Evolutionary conservation across 176 grass and related monocot genomes (phyloP), one percentile per base, ranked within the genome.

Genomic region (Aegilops speltoides): DNA sequence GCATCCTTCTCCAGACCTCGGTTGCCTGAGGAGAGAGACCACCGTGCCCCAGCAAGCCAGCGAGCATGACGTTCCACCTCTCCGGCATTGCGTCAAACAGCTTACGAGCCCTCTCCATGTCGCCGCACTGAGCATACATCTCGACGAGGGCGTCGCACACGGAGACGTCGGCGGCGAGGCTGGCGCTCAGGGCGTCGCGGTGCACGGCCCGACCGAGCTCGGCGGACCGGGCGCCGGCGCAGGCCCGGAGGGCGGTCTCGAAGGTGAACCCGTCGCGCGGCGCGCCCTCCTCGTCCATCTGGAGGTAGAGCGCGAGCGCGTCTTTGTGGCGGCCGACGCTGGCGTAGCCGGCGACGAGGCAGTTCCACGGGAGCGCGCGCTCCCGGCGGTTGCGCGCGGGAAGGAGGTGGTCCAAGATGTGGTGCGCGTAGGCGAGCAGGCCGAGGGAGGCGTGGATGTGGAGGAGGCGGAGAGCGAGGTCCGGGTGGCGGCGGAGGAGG

Each of bases 271-370:
- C 28, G 64, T 93, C 91, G 9, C 89, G 85, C 33, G 83, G 70
- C 48, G 88, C 78, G 56, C 79, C 87, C 5, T 96, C 89, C 86
- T 96, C 91, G 71, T 93, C 91, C 94, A 96, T 93, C 82, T 96
- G 89, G 68, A 85, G 73, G 81, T 93, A 96, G 9, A 93, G 67
- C 14, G 91, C 89, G 31, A 96, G 81, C 29, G 94, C 94, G 12
- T 96, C 94, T 5, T 96, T 74, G 81, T 89, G 64, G 48, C 88
- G 71, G 41, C 87, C 91, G 61, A 84, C 64, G 0, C 73, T 46
- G 0, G 87, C 68, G 76, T 96, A 96, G 8, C 89, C 91, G 15
- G 84, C 87, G 66, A 93, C 40, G 67, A 96, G 90, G 25, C 90
- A 93, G 73, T 91, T 93, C 91, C 94, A 96, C 2, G 85, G 57